Conservation (phyloP, 441 rosid genomes). For the Croton setiger region DNA sequence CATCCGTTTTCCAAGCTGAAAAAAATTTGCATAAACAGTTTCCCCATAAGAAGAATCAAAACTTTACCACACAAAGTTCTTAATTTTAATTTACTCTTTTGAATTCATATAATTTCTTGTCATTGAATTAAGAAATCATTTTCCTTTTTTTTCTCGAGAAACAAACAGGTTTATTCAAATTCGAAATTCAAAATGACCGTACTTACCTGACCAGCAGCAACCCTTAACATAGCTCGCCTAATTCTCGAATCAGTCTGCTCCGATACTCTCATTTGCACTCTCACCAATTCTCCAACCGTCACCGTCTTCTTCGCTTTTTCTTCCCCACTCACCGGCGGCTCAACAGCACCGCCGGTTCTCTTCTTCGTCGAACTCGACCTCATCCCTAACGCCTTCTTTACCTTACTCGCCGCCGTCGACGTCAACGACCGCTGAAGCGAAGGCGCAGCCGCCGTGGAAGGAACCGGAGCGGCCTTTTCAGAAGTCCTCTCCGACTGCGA, state of each 20-base stretch:
- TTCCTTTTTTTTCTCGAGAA: constrained; percentile 6
- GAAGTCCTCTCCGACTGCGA: constrained; percentile 48
- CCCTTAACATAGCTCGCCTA: constrained; percentile 80
- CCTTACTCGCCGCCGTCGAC: constrained; percentile 86
- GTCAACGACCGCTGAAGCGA: constrained; percentile 82
- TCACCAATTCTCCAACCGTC: constrained; percentile 91
- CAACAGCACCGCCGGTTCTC: constrained; percentile 32
- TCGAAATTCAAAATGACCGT: not conserved
- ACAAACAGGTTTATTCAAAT: not conserved
- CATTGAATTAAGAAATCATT: not conserved
- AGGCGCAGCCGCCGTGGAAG: constrained; percentile 29
- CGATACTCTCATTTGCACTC: constrained; percentile 82
- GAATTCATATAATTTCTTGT: not conserved
- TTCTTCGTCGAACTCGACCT: constrained; percentile 34
- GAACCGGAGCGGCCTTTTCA: constrained; percentile 21
- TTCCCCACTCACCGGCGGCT: constrained; percentile 31
- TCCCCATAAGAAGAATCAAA: not conserved
- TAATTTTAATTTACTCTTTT: not conserved
- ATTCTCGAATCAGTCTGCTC: constrained; percentile 87
- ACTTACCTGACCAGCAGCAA: constrained; percentile 79
- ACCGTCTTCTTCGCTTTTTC: constrained; percentile 47
- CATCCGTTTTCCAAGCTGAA: constrained; percentile 84
- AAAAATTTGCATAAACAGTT: constrained; percentile 15
- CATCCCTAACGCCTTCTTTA: constrained; percentile 93
- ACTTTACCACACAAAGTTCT: not conserved